phyloP scores from a whole-genome alignment of 2,329 filamentous ascomycete genomes.

The Chalara sp. region DNA sequence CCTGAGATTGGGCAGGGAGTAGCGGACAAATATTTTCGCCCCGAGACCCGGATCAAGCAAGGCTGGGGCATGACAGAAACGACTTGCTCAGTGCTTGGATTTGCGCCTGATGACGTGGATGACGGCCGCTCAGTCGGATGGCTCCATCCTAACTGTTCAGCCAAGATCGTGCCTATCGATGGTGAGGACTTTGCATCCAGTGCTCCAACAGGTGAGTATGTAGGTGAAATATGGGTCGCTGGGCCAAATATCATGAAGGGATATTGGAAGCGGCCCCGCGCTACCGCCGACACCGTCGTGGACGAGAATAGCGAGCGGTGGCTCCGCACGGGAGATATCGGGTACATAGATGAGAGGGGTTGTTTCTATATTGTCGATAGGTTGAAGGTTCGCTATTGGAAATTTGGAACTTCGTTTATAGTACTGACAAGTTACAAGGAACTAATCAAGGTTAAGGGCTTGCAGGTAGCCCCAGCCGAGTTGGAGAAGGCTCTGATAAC shows the following conservation, averaged over 20 bases:
- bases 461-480: slow-evolving; percentile 79
- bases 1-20: background rate
- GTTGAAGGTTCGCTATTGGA: too few relatives aligned
- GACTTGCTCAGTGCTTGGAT: background rate
- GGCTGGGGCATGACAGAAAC: background rate
- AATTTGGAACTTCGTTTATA: too few relatives aligned
- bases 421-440: too few relatives aligned
- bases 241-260: background rate
- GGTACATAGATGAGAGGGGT: too few relatives aligned
- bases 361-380: too few relatives aligned
- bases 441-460: slow-evolving; percentile 38
- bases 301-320: background rate
- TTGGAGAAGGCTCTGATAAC: slow-evolving; percentile 73
- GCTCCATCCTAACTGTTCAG: background rate
- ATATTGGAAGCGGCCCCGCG: background rate
- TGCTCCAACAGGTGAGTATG: background rate
- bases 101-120: background rate
- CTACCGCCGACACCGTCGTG: background rate
- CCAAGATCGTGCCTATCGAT: background rate
- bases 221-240: background rate
- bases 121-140: background rate
- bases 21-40: background rate
- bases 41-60: background rate
- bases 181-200: background rate
- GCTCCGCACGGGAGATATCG: background rate